These are phyloP conservation scores for Penicillium canescens DNA, from an alignment of 495 filamentous ascomycete species.

Conservation along the genomic window DNA sequence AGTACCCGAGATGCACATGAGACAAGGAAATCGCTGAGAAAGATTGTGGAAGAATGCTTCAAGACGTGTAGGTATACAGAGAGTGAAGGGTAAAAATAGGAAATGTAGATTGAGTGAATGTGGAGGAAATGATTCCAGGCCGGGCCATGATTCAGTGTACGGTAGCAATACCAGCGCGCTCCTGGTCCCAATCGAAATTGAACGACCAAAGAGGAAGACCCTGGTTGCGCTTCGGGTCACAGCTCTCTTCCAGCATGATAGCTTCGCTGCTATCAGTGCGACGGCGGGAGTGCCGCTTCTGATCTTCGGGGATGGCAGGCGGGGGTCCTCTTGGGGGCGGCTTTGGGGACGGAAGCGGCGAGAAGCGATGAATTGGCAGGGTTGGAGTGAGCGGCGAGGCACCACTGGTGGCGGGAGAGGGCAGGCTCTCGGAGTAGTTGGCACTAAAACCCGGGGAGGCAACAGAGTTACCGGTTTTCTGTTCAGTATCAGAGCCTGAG, in stretches of 20 bases:
- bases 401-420: conserved; percentile 38
- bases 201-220: conserved; percentile 45
- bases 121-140: not conserved
- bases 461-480: conserved; percentile 35
- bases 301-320: conserved; percentile 38
- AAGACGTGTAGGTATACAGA: not conserved
- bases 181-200: conserved; percentile 40
- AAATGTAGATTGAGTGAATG: conserved; percentile 6
- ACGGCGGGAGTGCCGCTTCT: conserved; percentile 41
- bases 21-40: not conserved
- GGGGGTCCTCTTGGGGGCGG: conserved; percentile 40
- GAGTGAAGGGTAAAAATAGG: not conserved
- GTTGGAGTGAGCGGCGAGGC: conserved; percentile 48
- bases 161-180: conserved; percentile 31
- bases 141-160: conserved; percentile 31
- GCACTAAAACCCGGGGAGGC: conserved; percentile 36
- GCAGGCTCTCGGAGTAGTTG: conserved; percentile 40
- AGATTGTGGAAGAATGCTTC: not conserved
- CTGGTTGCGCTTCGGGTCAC: conserved; percentile 23
- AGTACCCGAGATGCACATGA: not conserved
- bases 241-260: conserved; percentile 32
- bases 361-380: conserved; percentile 47
- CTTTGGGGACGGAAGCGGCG: conserved; percentile 40
- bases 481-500: conserved; percentile 37
- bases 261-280: conserved; percentile 49